Base-by-base conservation (phyloP, 2,329 filamentous ascomycete species). In the Xylariales sp. region DNA sequence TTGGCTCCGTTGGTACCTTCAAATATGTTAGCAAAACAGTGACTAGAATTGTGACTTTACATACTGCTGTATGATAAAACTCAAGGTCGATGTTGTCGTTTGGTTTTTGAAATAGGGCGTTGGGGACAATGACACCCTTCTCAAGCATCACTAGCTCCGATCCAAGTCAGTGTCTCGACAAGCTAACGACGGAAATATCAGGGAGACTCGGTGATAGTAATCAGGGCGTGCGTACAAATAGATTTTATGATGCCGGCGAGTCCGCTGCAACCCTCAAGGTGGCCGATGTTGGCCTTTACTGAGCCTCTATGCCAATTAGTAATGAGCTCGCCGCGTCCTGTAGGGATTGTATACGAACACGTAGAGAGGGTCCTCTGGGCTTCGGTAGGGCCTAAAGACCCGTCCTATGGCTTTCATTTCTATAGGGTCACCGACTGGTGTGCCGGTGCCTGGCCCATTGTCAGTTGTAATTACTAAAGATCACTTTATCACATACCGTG, bases 351-450 rank as follows among this genome's bases (percentile, higher is more conserved):
- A 53, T 70, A 61, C 78, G 65, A 45, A 80, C 71, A 70, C 74
- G 48, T 68, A 76, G 18, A 79, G 65, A 3, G 73, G 74, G 4
- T 72, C 71, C 48, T 73, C 66, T 5, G 46, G 46, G 14, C 68
- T 71, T 18, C 71, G 62, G 39, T 58, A 68, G 0, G 62, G 43
- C 32, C 69, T 71, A 36, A 79, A 79, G 6, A 77, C 77, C 2
- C 58, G 62, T 2, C 71, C 68, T n/a, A 83, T 77, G 14, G 80
- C 82, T n/a, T 73, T 71, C 34, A 80, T 78, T 66, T 84, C 83
- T 23, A 77, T 72, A 0, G 80, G 79, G 63, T 84, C 82, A 8
- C 83, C 83, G 1, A 78, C 76, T 9, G 71, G 69, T 2, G 83
- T 84, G 2, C 82, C 82, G 0, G 82, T 83, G 7, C 81, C 82